These are phyloP conservation scores for Pseudevernia furfuracea DNA, from an alignment of 495 filamentous ascomycete genomes.

Conservation along the genomic window DNA sequence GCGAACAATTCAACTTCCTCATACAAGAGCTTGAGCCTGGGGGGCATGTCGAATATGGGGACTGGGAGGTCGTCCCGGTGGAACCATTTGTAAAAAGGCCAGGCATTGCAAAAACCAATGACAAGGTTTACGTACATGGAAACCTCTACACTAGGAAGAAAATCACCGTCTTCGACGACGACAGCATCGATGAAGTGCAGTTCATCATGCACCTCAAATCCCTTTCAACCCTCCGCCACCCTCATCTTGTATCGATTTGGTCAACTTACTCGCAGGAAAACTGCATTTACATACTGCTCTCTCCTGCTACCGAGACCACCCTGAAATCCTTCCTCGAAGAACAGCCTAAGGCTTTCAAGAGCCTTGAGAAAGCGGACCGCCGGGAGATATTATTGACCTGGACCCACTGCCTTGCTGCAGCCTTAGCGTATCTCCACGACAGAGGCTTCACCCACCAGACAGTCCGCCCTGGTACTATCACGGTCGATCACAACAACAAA, in stretches of 20 bases:
- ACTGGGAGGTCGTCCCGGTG: constrained; percentile 73
- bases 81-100: constrained; percentile 54
- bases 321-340: constrained; percentile 70
- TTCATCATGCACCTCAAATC: constrained; percentile 59
- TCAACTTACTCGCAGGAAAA: constrained; percentile 71
- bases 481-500: constrained; percentile 61
- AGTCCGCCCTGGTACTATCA: constrained; percentile 75
- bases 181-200: constrained; percentile 35
- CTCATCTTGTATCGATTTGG: constrained; percentile 74
- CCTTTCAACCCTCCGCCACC: constrained; percentile 62
- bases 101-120: constrained; percentile 45
- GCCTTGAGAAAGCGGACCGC: constrained; percentile 62
- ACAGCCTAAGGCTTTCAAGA: constrained; percentile 58
- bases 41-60: constrained; percentile 62
- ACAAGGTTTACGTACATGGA: constrained; percentile 60
- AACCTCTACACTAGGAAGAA: constrained; percentile 63
- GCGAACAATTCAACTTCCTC: constrained; percentile 73
- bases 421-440: constrained; percentile 67
- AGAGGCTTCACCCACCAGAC: constrained; percentile 66
- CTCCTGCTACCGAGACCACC: constrained; percentile 65
- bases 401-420: constrained; percentile 79
- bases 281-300: constrained; percentile 68
- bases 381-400: constrained; percentile 66
- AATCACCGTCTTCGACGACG: constrained; percentile 52
- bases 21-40: constrained; percentile 64